Percentiles rank a stretch among this genome's conserved stretches.
Evolutionary conservation across 2,329 filamentous ascomycete genomes (phyloP).

Genomic region (Penicillium sclerotigenum): DNA sequence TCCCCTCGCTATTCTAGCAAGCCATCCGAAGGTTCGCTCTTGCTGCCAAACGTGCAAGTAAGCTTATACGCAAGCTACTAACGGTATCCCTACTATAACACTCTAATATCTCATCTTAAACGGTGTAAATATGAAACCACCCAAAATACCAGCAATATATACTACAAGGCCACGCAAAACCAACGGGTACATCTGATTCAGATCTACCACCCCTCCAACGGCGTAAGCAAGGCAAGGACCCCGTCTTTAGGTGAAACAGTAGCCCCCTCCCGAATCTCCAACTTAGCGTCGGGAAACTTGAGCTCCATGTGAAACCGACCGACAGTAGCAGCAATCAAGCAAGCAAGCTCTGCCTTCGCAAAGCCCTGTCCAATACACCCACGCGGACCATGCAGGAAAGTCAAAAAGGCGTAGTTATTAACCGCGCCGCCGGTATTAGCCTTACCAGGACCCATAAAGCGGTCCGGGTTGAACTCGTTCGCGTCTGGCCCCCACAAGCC

Average conservation of each 20-base stretch:
- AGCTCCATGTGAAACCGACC: constrained; percentile 68
- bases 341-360: constrained; percentile 80
- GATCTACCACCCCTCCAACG: constrained; percentile 30
- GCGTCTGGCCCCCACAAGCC: constrained; percentile 76
- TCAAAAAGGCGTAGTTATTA: constrained; percentile 74
- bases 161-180: neutral
- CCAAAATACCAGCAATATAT: neutral
- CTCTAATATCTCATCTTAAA: neutral
- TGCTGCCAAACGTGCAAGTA: neutral
- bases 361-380: constrained; percentile 82
- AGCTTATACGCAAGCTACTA: neutral
- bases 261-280: constrained; percentile 66
- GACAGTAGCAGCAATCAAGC: constrained; percentile 71
- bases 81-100: neutral
- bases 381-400: constrained; percentile 81
- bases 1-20: neutral
- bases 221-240: constrained; percentile 63
- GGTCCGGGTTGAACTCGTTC: constrained; percentile 70
- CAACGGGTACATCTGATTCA: neutral
- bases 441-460: constrained; percentile 58
- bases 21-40: neutral
- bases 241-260: constrained; percentile 72
- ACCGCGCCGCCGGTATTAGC: constrained; percentile 67
- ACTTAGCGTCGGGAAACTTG: constrained; percentile 59
- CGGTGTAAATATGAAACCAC: neutral